Conservation (phyloP, 148 eudicot genomes). For the Mesembryanthemum crystallinum region DNA sequence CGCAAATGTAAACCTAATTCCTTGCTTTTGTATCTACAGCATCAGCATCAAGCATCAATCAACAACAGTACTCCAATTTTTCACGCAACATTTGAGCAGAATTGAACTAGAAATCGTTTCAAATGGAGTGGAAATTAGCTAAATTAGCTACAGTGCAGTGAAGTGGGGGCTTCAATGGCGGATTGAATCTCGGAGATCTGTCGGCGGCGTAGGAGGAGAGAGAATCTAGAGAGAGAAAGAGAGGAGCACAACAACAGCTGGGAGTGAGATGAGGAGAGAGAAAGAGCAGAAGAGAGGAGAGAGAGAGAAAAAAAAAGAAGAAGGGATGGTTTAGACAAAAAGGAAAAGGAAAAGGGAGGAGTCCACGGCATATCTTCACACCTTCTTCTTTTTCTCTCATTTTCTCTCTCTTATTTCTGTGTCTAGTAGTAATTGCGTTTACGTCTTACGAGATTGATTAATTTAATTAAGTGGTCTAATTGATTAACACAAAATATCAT, state of each 20-base stretch:
- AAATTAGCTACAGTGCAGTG: too few species aligned
- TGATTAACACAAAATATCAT: too few species aligned
- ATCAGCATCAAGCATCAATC: neutral
- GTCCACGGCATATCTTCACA: slow-evolving; percentile 13
- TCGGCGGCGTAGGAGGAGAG: neutral
- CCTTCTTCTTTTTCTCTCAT: neutral
- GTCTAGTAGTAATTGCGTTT: too few species aligned
- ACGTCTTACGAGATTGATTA: too few species aligned
- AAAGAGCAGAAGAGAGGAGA: neutral
- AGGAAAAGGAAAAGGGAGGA: neutral
- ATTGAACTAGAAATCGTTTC: neutral
- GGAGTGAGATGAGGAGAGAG: neutral
- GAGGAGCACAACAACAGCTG: neutral
- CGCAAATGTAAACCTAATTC: neutral
- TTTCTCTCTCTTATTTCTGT: neutral
- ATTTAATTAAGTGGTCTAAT: too few species aligned
- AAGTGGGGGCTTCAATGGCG: neutral
- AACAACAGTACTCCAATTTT: neutral
- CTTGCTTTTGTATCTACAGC: too few species aligned
- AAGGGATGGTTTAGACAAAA: neutral
- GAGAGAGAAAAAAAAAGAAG: neutral
- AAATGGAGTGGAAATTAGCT: neutral
- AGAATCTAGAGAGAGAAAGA: neutral
- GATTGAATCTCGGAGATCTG: slow-evolving; percentile 7
- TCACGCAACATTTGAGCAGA: neutral